A percentile compares a stretch with the other conserved stretches of the same genome.
These are phyloP conservation scores for Drechslerella dactyloides DNA, from an alignment of 2,329 filamentous ascomycete species.

Conservation along the genomic window DNA sequence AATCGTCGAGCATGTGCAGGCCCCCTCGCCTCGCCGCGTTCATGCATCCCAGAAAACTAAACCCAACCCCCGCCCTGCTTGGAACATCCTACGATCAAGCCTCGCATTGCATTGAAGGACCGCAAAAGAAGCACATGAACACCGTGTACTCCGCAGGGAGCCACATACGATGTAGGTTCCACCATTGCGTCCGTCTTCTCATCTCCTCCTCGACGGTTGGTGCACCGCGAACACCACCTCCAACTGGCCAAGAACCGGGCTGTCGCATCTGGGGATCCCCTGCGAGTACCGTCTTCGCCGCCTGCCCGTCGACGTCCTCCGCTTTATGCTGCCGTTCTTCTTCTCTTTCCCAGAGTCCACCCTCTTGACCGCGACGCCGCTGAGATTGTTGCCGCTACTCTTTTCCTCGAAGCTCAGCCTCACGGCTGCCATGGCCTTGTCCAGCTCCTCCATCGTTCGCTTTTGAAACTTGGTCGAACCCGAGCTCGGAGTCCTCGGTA, in stretches of 20 bases:
- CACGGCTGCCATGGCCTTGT: slow-evolving; percentile 20
- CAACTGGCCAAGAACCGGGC: slow-evolving; percentile 34
- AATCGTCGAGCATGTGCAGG: too few relatives aligned
- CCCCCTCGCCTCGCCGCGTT: too few relatives aligned
- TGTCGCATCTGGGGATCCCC: slow-evolving; percentile 43
- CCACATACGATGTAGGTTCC: too few relatives aligned
- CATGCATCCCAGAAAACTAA: too few relatives aligned
- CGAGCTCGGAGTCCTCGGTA: slow-evolving; percentile 29
- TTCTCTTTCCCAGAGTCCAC: slow-evolving; percentile 38
- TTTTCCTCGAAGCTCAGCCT: slow-evolving; percentile 21
- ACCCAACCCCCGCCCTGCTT: too few relatives aligned
- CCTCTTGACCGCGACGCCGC: slow-evolving; percentile 13
- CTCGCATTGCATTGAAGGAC: too few relatives aligned
- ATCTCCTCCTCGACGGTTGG: slow-evolving; percentile 3
- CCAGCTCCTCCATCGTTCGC: slow-evolving; percentile 33
- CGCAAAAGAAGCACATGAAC: too few relatives aligned
- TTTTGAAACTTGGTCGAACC: slow-evolving; percentile 35
- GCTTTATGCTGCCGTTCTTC: slow-evolving; percentile 33
- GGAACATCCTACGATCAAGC: too few relatives aligned
- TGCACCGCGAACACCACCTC: slow-evolving; percentile 37
- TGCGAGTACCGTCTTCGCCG: slow-evolving; percentile 24
- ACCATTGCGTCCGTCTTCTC: not conserved
- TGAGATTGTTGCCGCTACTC: not conserved
- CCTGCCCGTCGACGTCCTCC: slow-evolving; percentile 28
- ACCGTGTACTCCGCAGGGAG: too few relatives aligned